Base-by-base conservation (phyloP, 1,284 basidiomycete species). In the Xerocomus cyaneibrunnescens region DNA sequence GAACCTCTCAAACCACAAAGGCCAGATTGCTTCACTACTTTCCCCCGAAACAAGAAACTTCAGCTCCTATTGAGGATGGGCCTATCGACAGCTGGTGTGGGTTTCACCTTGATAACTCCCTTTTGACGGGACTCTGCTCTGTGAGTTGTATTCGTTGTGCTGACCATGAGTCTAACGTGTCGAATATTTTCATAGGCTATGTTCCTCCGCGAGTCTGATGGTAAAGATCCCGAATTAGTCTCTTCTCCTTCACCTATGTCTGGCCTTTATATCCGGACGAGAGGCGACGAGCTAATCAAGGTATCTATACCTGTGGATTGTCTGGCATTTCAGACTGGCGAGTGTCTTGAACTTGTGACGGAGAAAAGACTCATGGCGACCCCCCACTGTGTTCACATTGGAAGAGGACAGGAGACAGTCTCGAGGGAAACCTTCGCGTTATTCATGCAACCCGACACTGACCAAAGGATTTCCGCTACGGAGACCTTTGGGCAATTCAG, bases 21-120 rank as follows among this genome's bases (percentile, higher is more conserved):
- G 93, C 91, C 8, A 82, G 94, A 34, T 77, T 98, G 19, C 75
- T 98, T 37, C 94, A 97, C 66, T 98, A 98, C 70, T 97, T 92
- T 65, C 89, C 92, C 8, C 81, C 84, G 1, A 69, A 78, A 34
- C 65, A 75, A 3, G 75, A 70, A 41, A 64, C 61, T 22, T 57
- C 66, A 28, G 54, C 62, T n/a, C 66, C 73, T 1, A 54, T 62
- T 0, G 77, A 82, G 45, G 80, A 86, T 58, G 81, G 86, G 55
- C 76, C 84, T 2, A 74, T 88, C 19, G 90, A 94, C 60, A 90
- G 83, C 54, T 89, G 90, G 81, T 90, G 87, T 69, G 87, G 87
- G 27, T 89, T 89, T 66, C 87, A 90, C 66, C 73, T 87, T 19
- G 94, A 95, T 65, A 92, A 96, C 64, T 92, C 89, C 2, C 72